phyloP scores from a whole-genome alignment of 371 early-diverging fungal genomes.

The Fennellomyces sp. region DNA sequence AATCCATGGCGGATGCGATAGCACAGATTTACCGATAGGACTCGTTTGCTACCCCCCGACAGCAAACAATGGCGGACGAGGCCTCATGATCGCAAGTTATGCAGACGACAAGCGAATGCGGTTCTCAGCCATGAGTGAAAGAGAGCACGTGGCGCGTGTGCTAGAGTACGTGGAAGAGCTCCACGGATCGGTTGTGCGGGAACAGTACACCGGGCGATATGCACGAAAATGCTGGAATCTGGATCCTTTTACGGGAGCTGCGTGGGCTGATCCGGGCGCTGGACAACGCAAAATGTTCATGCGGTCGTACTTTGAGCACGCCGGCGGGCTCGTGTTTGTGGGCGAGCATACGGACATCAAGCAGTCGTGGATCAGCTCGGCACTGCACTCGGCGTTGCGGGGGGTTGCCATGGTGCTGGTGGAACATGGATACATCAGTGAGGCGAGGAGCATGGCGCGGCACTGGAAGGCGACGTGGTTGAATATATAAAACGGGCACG shows the following conservation, averaged over 20 bases:
- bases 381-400: conserved; percentile 24
- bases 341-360: conserved; percentile 34
- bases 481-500: background rate
- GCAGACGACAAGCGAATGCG: conserved; percentile 6
- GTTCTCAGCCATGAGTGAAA: conserved; percentile 29
- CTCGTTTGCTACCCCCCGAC: conserved; percentile 27
- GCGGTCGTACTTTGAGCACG: conserved; percentile 24
- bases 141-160: conserved; percentile 28
- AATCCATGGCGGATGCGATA: conserved; percentile 32
- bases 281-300: conserved; percentile 27
- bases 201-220: conserved; percentile 25
- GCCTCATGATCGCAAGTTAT: conserved; percentile 38
- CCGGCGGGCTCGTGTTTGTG: conserved; percentile 22
- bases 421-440: conserved; percentile 24
- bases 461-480: conserved; percentile 9
- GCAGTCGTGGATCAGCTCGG: conserved; percentile 29
- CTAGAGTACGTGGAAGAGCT: conserved; percentile 32
- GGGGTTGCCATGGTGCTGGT: conserved; percentile 29
- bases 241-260: conserved; percentile 21
- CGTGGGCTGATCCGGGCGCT: conserved; percentile 19
- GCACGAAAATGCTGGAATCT: conserved; percentile 22
- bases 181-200: conserved; percentile 20
- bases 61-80: conserved; percentile 23
- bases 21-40: conserved; percentile 28
- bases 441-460: conserved; percentile 20